These are phyloP conservation scores for Tanacetum coccineum DNA, from an alignment of 129 eudicot species.

Conservation along the genomic window DNA sequence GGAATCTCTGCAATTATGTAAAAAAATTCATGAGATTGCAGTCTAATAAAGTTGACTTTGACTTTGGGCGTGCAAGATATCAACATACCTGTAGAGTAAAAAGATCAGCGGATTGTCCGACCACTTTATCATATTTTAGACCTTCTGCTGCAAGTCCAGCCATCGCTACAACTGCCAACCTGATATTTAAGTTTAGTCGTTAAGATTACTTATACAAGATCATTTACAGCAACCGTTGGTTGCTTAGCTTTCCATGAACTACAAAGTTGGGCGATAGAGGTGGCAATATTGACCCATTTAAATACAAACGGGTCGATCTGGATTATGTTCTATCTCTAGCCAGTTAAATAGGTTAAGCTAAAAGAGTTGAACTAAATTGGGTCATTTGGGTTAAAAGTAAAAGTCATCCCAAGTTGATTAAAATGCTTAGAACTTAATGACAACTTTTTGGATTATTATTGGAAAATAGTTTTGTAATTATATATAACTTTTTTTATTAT, in stretches of 20 bases:
- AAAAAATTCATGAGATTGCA: conserved; percentile 7
- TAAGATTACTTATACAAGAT: neutral
- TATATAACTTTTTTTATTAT: too few species aligned
- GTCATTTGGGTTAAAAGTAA: too few species aligned
- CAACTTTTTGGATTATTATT: too few species aligned
- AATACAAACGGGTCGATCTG: too few species aligned
- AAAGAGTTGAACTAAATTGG: too few species aligned
- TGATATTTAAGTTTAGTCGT: conserved; percentile 24
- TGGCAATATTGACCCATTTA: neutral
- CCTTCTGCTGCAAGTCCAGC: conserved; percentile 99
- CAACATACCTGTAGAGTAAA: conserved; percentile 82
- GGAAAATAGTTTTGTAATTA: too few species aligned
- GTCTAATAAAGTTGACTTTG: conserved; percentile 10
- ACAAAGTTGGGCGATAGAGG: neutral
- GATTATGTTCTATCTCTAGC: too few species aligned
- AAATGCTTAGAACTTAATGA: too few species aligned
- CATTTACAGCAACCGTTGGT: neutral
- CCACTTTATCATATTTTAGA: conserved; percentile 81
- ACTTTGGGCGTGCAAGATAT: neutral
- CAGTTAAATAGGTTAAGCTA: too few species aligned
- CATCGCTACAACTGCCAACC: conserved; percentile 99
- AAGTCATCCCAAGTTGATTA: too few species aligned
- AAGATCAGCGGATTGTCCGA: conserved; percentile 97
- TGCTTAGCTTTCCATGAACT: neutral
- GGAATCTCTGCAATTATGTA: conserved; percentile 62